Evolutionary conservation across 2,329 filamentous ascomycete species (phyloP), one percentile per base, ranked within the genome.

Genomic region (Fusarium pseudocircinatum): DNA sequence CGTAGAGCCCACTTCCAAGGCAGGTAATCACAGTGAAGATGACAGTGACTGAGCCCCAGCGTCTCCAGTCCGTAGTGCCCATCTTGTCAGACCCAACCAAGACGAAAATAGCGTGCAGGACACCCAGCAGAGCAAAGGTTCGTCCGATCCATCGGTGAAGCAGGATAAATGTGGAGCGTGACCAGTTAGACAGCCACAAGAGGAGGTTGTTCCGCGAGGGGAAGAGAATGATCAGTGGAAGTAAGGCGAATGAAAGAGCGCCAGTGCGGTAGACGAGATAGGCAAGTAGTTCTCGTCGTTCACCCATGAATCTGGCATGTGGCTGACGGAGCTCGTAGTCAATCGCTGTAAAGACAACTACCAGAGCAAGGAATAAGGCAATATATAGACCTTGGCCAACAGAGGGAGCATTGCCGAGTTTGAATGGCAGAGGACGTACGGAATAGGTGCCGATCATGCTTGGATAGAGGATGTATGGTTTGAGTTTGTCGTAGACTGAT

Each of bases 401-500:
- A 4, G 40, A 67, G 14, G 64, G 64, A 3, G 64, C 64, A 2
- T 67, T 67, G 6, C 64, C 64, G 0, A 67, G 34, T 32, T 67
- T 60, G 44, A 67, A 67, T 14, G 64, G 64, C 1, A 67, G 11
- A 7, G 64, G 64, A 0, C 62, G 62, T 2, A 67, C 64, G 4
- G 64, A 67, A 22, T 67, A 67, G 22, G 64, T 67, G 18, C 64
- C 62, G 18, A 67, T 67, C 7, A 49, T 60, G 62, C 64, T 67
- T 24, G 62, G 64, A 9, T 67, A 67, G 5, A 67, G 52, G 10
- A 67, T 60, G 9, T 67, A 67, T 9, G 64, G 64, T 12, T 67
- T 67, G 52, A 67, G 52, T 9, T 46, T 67, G 22, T 67, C 64
- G 24, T 67, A 60, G 20, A 67, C 13, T 36, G 62, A 26, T 10